Evolutionary conservation across 1,284 basidiomycete genomes (phyloP), one percentile per base, ranked within the genome.

Genomic region (Ganoderma meredithae): DNA sequence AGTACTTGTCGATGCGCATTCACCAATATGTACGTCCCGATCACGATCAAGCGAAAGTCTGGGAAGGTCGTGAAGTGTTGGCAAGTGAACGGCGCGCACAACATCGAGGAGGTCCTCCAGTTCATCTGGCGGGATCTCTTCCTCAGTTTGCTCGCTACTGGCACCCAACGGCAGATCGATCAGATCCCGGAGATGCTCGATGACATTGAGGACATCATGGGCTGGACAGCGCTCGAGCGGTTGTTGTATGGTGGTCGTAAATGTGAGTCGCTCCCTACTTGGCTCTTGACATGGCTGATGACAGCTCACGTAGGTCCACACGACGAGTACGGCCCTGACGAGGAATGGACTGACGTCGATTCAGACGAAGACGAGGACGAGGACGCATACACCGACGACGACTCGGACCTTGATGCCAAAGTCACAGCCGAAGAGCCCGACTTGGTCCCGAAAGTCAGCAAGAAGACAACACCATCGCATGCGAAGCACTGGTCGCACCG

Each of bases 81-180:
- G 70, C 74, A 77, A 19, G 74, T 90, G n/a, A 78, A 77, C 6
- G 88, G 88, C 13, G 82, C 83, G 0, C 80, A 83, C 31, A 82
- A 82, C 53, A 78, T 90, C 41, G 81, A 86, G 49, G 77, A 76
- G n/a, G 81, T 85, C 40, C 69, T 88, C 2, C 75, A 89, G 25
- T 91, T 89, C 88, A 84, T 91, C 59, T 91, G 90, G 90, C 83
- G 90, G 6, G 90, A 91, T 67, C 80, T 90, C 27, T 85, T 90
- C 71, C 74, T 91, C 9, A 84, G 83, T 40, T 77, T 90, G 74
- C 81, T 87, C 9, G 82, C 83, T 0, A 78, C 78, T 19, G 82
- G 81, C 6, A 77, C 77, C 0, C 74, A 77, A 52, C 75, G 72
- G 7, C 82, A 84, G 22, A 80, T 79, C 66, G 74, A 77, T 39